phyloP scores from a whole-genome alignment of 768 basidiomycete species.

The Hypholoma sublateritium region DNA sequence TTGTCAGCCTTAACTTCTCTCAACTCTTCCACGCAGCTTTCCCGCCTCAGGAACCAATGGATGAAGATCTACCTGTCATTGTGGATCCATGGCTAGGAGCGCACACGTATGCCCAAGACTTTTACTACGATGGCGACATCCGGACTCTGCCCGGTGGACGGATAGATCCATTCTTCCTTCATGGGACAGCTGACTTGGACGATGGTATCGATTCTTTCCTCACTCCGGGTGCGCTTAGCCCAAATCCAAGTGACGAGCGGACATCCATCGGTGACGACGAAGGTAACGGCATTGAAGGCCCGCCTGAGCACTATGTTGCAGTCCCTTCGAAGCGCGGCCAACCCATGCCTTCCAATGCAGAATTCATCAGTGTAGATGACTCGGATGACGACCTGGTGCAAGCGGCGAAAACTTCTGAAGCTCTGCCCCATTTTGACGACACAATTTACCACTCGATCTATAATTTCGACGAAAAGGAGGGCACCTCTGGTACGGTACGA shows the following conservation, averaged over 20 bases:
- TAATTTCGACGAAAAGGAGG: no score
- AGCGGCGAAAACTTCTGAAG: no score
- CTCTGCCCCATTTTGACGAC: no score
- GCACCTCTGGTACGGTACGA: no score
- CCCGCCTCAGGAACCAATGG: slow-evolving; percentile 10
- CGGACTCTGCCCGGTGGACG: slow-evolving; percentile 9
- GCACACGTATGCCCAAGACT: slow-evolving; percentile 36
- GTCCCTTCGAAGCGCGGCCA: background rate
- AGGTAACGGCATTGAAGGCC: background rate
- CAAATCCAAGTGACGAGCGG: slow-evolving; percentile 14
- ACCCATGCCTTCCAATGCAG: slow-evolving; percentile 18
- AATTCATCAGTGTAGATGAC: slow-evolving; percentile 22
- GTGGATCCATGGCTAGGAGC: slow-evolving; percentile 35
- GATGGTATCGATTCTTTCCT: slow-evolving; percentile 25
- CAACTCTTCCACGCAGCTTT: slow-evolving; percentile 14
- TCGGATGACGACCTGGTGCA: slow-evolving; percentile 18
- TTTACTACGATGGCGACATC: slow-evolving; percentile 31
- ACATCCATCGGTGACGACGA: slow-evolving; percentile 9
- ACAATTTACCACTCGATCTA: no score
- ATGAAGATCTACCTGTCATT: slow-evolving; percentile 23
- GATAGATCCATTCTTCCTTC: slow-evolving; percentile 16
- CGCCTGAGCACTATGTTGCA: background rate
- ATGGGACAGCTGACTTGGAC: slow-evolving; percentile 13
- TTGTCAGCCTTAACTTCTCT: background rate
- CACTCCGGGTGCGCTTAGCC: slow-evolving; percentile 25